Base-by-base conservation (phyloP, 192 early-diverging fungal species). In the Phlyctochytrium bullatum region DNA sequence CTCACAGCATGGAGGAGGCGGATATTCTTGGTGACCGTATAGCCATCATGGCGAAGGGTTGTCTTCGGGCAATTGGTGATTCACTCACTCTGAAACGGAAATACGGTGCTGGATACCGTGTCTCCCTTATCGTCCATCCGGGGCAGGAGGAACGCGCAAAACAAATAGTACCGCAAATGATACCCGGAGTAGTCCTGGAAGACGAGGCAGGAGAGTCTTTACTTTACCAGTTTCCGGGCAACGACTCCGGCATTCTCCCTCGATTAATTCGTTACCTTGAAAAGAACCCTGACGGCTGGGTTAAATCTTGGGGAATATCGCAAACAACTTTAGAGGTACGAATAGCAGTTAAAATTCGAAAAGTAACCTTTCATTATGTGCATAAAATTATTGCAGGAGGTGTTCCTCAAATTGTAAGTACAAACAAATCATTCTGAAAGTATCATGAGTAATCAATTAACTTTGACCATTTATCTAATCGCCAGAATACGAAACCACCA, bases 1-100 rank as follows among this genome's bases (percentile, higher is more conserved):
- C 88, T 1, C 89, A 90, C 66, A 83, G 79, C 4, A 89, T 91
- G 89, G 87, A 88, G 57, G 88, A 90, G 65, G 88, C 87, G 1
- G 87, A 81, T 29, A 69, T 77, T 1, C 72, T 79, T 29, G 78
- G 76, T 10, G 90, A 91, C 61, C 73, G 84, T 0, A 87, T 91
- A 65, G 84, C 78, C 40, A 78, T 91, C 54, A 91, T 91, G 88
- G 80, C 87, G 25, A 79, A 85, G 52, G 88, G 89, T 0, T 72
- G 83, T 10, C 57, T 91, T 27, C 78, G 86, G 6, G 90, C 88
- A 0, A 67, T 88, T 0, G 88, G 88, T 20, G 82, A 79, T 64
- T 79, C 81, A 29, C 79, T 89, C 35, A 78, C 82, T 34, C 76
- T 92, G 40, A 92, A 92, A 73, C 83, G 79, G 71, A 83, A 83